Evolutionary conservation across 768 basidiomycete genomes (phyloP).

Genomic region (Trichaptum fuscoviolaceum): DNA sequence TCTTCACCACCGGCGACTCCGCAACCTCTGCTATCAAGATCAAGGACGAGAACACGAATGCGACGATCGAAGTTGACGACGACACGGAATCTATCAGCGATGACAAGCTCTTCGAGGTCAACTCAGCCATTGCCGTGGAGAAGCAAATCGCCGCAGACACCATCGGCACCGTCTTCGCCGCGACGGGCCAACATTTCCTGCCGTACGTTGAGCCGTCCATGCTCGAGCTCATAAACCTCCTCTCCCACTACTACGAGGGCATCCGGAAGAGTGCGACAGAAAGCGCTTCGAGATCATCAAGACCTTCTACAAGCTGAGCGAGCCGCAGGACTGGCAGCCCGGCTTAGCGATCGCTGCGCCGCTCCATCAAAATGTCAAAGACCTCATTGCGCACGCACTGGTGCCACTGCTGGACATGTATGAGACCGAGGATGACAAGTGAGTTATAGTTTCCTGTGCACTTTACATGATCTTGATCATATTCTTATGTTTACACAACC

Average conservation of each 20-base stretch:
- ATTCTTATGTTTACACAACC: constrained; percentile 13
- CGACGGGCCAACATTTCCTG: constrained; percentile 80
- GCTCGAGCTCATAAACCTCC: constrained; percentile 69
- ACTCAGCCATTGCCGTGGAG: constrained; percentile 95
- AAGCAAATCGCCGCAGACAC: constrained; percentile 99
- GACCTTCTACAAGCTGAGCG: constrained; percentile 86
- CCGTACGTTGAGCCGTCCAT: constrained; percentile 84
- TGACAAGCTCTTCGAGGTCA: constrained; percentile 86
- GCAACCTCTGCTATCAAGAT: constrained; percentile 57
- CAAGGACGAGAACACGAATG: constrained; percentile 46
- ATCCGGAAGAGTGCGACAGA: constrained; percentile 91
- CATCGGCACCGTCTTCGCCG: constrained; percentile 83
- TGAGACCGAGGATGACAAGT: constrained; percentile 96
- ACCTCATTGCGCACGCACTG: constrained; percentile 72
- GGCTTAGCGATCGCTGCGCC: constrained; percentile 59
- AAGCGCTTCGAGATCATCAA: constrained; percentile 79
- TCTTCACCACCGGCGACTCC: constrained; percentile 70
- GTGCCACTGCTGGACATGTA: constrained; percentile 81
- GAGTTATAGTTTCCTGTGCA: constrained; percentile 32
- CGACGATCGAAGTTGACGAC: constrained; percentile 67
- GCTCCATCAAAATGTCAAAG: constrained; percentile 64
- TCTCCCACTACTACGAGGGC: constrained; percentile 95
- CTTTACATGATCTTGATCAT: constrained; percentile 26
- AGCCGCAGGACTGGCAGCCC: constrained; percentile 77
- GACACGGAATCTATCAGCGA: constrained; percentile 47